phyloP scores from a whole-genome alignment of 257 asterid genomes.

The Fraxinus excelsior region DNA sequence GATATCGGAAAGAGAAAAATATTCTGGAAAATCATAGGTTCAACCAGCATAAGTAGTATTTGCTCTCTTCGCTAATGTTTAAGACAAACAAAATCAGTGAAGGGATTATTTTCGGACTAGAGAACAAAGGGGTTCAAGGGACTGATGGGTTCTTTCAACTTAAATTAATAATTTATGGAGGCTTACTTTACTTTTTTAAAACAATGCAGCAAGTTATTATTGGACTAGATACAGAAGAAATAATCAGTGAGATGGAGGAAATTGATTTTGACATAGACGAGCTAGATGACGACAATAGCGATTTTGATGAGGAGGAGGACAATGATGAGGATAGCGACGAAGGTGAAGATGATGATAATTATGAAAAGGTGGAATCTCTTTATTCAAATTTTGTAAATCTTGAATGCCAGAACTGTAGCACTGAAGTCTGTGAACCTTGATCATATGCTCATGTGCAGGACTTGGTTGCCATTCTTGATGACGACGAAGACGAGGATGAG shows the following conservation, averaged over 20 bases:
- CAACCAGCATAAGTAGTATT: neutral
- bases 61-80: slow-evolving; percentile 11
- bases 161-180: slow-evolving; percentile 12
- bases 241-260: slow-evolving; percentile 84
- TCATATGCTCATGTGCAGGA: slow-evolving; percentile 57
- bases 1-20: neutral
- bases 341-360: slow-evolving; percentile 42
- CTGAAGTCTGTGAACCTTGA: slow-evolving; percentile 22
- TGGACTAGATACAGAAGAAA: slow-evolving; percentile 85
- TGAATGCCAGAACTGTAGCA: slow-evolving; percentile 18
- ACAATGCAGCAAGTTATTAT: slow-evolving; percentile 87
- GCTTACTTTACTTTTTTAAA: slow-evolving; percentile 38
- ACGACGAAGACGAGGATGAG: slow-evolving; percentile 67
- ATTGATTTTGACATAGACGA: slow-evolving; percentile 66
- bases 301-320: slow-evolving; percentile 59
- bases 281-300: slow-evolving; percentile 70
- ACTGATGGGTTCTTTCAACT: neutral
- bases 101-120: neutral
- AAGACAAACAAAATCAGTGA: neutral
- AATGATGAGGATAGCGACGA: slow-evolving; percentile 57
- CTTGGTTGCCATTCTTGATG: slow-evolving; percentile 81
- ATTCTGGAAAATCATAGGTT: neutral
- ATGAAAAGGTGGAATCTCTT: slow-evolving; percentile 50
- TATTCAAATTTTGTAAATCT: slow-evolving; percentile 14
- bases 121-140: neutral